phyloP scores from a whole-genome alignment of 306 rosid genomes.

The Quercus engelmannii region DNA sequence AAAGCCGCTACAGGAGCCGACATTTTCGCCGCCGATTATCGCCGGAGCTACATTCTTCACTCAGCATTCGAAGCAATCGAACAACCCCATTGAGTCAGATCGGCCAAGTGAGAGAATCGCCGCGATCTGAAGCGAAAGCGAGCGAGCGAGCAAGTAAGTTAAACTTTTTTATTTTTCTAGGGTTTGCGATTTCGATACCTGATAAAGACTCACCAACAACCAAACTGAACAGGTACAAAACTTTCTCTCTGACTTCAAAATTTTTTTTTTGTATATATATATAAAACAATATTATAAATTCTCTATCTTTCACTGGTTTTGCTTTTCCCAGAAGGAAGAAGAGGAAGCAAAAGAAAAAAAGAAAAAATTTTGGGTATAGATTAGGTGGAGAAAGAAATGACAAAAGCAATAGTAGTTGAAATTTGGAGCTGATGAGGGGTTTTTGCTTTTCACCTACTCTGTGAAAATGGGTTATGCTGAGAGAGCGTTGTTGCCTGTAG shows the following conservation, averaged over 20 bases:
- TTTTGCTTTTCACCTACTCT: constrained; percentile 75
- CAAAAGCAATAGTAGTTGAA: constrained; percentile 45
- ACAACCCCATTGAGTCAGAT: constrained; percentile 36
- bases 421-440: constrained; percentile 27
- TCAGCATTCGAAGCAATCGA: constrained; percentile 20
- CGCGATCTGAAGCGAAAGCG: constrained; percentile 40
- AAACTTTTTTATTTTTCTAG: not conserved
- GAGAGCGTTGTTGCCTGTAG: no score
- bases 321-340: not conserved
- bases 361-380: constrained; percentile 14
- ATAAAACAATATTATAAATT: constrained; percentile 3
- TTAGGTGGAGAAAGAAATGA: constrained; percentile 35
- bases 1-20: constrained; percentile 83
- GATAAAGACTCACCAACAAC: not conserved
- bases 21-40: constrained; percentile 54
- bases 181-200: constrained; percentile 2
- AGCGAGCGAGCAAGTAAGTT: no score
- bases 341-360: not conserved
- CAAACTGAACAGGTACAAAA: no score
- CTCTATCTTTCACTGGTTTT: not conserved
- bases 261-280: not conserved
- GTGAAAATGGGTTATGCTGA: not conserved
- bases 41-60: constrained; percentile 18
- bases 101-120: constrained; percentile 24
- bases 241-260: not conserved